These are phyloP conservation scores for Daldinia vernicosa DNA, from an alignment of 495 filamentous ascomycete genomes.

Conservation along the genomic window DNA sequence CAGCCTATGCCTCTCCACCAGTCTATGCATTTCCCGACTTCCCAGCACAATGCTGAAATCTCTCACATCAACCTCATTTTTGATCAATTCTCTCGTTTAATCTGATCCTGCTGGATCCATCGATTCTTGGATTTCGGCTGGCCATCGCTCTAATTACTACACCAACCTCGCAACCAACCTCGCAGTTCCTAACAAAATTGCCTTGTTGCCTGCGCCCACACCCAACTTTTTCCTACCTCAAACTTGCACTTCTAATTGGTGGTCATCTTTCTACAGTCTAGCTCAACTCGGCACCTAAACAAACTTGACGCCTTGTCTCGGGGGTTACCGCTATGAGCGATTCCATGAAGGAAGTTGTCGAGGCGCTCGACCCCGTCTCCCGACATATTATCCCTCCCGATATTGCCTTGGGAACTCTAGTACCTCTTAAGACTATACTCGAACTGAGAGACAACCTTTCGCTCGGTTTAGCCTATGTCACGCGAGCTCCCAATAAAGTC, in stretches of 20 bases:
- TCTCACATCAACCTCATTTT: slow-evolving; percentile 12
- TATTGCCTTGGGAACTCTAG: slow-evolving; percentile 48
- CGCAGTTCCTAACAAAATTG: not conserved
- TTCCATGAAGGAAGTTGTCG: slow-evolving; percentile 47
- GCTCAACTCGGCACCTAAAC: slow-evolving; percentile 5
- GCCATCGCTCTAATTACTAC: slow-evolving; percentile 13
- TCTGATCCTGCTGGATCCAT: not conserved
- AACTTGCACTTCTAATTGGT: not conserved
- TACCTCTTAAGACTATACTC: slow-evolving; percentile 64
- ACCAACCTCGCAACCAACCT: not conserved
- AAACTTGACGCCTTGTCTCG: slow-evolving; percentile 36
- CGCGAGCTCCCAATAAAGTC: slow-evolving; percentile 61
- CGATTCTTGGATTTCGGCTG: slow-evolving; percentile 9
- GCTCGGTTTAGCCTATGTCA: slow-evolving; percentile 60
- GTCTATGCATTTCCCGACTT: slow-evolving; percentile 8
- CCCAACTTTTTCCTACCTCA: slow-evolving; percentile 7
- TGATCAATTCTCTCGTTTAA: slow-evolving; percentile 19
- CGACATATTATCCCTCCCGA: slow-evolving; percentile 40
- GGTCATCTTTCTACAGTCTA: not conserved
- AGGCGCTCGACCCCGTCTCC: slow-evolving; percentile 46
- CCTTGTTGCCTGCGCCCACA: not conserved
- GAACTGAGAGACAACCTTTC: slow-evolving; percentile 60
- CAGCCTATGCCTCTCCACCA: not conserved
- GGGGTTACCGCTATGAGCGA: slow-evolving; percentile 47
- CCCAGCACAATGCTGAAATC: slow-evolving; percentile 18